These are phyloP conservation scores for Gypsophila paniculata DNA, from an alignment of 179 eudicot genomes.

Conservation along the genomic window DNA sequence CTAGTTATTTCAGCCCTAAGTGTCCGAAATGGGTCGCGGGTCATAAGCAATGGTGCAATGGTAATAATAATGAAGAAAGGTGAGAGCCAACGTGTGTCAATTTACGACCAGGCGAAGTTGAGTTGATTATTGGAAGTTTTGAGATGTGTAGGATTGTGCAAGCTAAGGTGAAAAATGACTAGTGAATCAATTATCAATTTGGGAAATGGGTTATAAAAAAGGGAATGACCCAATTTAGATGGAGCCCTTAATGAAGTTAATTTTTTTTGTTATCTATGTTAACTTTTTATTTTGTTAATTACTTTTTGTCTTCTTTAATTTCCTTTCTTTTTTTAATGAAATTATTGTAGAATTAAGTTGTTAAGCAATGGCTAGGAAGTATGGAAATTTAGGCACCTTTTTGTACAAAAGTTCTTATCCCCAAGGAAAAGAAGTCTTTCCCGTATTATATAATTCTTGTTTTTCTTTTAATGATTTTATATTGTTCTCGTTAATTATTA, in stretches of 20 bases:
- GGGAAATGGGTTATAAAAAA: not conserved
- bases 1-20: conserved; percentile 58
- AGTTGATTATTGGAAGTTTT: not conserved
- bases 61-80: conserved; percentile 39
- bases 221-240: conserved; percentile 11
- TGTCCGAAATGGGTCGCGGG: conserved; percentile 82
- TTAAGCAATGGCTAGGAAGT: conserved; percentile 24
- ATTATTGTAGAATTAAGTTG: conserved; percentile 29
- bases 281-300: not conserved
- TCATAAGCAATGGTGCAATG: conserved; percentile 64
- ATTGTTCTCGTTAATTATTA: not conserved
- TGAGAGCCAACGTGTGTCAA: not conserved
- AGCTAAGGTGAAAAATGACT: too few relatives aligned
- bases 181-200: conserved; percentile 16
- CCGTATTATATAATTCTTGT: not conserved
- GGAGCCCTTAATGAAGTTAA: conserved; percentile 6
- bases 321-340: conserved; percentile 14
- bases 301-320: not conserved
- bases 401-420: conserved; percentile 38
- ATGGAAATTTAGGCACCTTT: conserved; percentile 27
- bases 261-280: conserved; percentile 20
- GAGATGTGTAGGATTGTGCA: too few relatives aligned
- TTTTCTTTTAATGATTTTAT: not conserved
- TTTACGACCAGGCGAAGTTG: not conserved
- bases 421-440: conserved; percentile 5